Evolutionary conservation across 176 grass and related monocot genomes (phyloP).

Genomic region (Eremochloa ophiuroides): DNA sequence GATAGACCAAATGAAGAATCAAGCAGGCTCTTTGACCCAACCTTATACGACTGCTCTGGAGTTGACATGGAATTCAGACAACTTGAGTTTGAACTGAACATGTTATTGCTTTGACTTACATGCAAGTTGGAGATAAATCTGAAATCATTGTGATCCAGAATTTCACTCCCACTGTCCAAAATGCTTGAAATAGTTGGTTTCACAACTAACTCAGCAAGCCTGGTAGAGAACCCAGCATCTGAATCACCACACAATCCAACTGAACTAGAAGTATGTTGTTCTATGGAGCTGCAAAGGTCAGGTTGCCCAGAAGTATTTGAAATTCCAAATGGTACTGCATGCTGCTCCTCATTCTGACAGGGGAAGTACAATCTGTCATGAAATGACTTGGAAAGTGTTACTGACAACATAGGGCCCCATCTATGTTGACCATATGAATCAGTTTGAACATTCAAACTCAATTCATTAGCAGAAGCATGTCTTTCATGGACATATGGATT

Average conservation of each 20-base stretch:
- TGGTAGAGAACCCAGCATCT: constrained; percentile 6
- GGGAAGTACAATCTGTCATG: constrained; percentile 13
- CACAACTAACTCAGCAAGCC: constrained; percentile 15
- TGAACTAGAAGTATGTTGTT: constrained; percentile 31
- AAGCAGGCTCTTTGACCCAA: neutral
- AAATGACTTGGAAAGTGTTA: constrained; percentile 12
- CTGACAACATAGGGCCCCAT: constrained; percentile 18
- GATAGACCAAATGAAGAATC: constrained; percentile 9
- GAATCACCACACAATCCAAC: constrained; percentile 18
- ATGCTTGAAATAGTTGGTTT: constrained; percentile 36
- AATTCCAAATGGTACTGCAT: constrained; percentile 19
- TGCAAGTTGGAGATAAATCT: constrained; percentile 19
- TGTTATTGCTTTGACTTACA: constrained; percentile 7
- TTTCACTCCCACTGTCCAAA: constrained; percentile 16
- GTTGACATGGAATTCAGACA: constrained; percentile 18
- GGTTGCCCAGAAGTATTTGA: constrained; percentile 32
- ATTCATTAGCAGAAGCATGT: constrained; percentile 22
- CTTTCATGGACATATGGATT: constrained; percentile 12
- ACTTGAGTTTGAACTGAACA: constrained; percentile 17
- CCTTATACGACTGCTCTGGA: constrained; percentile 25
- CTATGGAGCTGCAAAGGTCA: constrained; percentile 5
- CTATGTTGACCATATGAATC: constrained; percentile 14
- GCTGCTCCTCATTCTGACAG: constrained; percentile 30
- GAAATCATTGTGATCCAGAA: constrained; percentile 24
- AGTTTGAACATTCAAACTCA: constrained; percentile 31